Conservation (phyloP, 441 rosid species). For the Jatropha multifida region DNA sequence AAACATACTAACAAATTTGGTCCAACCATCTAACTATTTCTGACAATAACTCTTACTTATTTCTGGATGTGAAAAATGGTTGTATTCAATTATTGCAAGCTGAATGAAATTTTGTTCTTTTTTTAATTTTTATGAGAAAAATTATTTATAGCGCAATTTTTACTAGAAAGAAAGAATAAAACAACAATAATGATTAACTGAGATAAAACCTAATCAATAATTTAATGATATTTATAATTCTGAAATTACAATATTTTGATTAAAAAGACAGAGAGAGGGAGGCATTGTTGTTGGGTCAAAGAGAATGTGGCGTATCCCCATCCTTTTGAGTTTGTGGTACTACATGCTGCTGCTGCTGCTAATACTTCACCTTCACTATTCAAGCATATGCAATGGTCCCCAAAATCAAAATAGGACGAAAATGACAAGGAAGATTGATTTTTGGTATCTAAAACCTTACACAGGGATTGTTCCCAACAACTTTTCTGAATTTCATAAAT, state of each 20-base stretch:
- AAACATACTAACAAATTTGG: not conserved
- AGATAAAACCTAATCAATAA: too few relatives aligned
- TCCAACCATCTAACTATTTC: not conserved
- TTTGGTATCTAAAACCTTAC: constrained; percentile 29
- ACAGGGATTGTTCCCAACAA: constrained; percentile 36
- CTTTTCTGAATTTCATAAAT: not conserved
- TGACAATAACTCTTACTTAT: not conserved
- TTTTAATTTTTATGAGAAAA: too few relatives aligned
- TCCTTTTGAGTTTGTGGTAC: constrained; percentile 21
- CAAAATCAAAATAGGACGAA: constrained; percentile 12
- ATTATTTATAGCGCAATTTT: too few relatives aligned
- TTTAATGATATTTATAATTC: too few relatives aligned
- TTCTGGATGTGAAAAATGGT: not conserved
- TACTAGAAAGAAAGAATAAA: too few relatives aligned
- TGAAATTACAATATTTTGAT: not conserved
- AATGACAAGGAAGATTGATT: constrained; percentile 26
- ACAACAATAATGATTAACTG: too few relatives aligned
- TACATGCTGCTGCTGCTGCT: not conserved
- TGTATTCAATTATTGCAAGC: not conserved
- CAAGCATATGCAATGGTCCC: constrained; percentile 42
- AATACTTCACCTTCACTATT: not conserved
- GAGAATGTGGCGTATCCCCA: constrained; percentile 23
- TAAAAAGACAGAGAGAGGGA: not conserved
- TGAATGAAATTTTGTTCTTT: not conserved
- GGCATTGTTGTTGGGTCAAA: not conserved